These are phyloP conservation scores for Conidiobolus incongruus DNA, from an alignment of 371 early-diverging fungal genomes.

Conservation along the genomic window DNA sequence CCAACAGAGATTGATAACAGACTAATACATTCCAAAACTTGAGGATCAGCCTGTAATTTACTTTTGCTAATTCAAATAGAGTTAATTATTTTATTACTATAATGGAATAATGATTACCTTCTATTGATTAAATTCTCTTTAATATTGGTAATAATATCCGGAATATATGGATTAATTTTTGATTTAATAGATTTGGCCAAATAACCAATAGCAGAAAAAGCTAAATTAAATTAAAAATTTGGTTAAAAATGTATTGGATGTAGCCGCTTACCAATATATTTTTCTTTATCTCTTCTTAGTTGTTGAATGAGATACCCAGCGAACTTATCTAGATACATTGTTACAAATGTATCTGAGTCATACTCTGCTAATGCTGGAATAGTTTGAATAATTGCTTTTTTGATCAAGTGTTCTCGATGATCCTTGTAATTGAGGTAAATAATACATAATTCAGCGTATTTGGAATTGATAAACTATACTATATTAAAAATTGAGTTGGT, in stretches of 20 bases:
- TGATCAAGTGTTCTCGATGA: constrained; percentile 56
- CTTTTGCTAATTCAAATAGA: too few species aligned
- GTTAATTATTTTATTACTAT: too few species aligned
- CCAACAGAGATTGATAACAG: constrained; percentile 80
- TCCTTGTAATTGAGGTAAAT: constrained; percentile 56
- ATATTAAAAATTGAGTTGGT: too few species aligned
- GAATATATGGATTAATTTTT: constrained; percentile 59
- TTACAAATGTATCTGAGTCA: constrained; percentile 53
- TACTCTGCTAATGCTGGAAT: constrained; percentile 70
- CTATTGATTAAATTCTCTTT: not conserved
- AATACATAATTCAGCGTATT: constrained; percentile 55
- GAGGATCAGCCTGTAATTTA: constrained; percentile 19
- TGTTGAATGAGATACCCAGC: constrained; percentile 56
- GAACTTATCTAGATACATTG: constrained; percentile 37
- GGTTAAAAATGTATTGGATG: too few species aligned
- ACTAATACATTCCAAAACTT: constrained; percentile 66
- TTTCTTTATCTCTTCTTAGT: constrained; percentile 57
- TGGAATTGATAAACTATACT: constrained; percentile 71
- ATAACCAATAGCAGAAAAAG: constrained; percentile 69
- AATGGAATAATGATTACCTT: too few species aligned
- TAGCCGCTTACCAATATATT: too few species aligned
- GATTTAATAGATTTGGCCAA: constrained; percentile 62
- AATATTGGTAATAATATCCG: not conserved
- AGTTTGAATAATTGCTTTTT: constrained; percentile 59
- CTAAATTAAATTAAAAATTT: too few species aligned